phyloP scores from a whole-genome alignment of 1,139 yeast species.

The Yamadazyma triangularis region DNA sequence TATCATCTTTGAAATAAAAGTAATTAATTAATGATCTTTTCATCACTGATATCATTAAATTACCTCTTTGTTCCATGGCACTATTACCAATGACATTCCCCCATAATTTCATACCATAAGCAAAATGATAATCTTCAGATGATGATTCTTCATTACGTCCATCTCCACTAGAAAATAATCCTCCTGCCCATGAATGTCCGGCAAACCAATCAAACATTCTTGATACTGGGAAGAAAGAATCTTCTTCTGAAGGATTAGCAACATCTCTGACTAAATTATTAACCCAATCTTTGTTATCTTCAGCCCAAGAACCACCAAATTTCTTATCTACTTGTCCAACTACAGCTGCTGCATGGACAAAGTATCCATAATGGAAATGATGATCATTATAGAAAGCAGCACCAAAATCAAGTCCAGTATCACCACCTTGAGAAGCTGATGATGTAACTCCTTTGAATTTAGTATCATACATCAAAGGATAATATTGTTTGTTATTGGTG shows the following conservation, averaged over 20 bases:
- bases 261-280: constrained; percentile 63
- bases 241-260: constrained; percentile 64
- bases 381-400: constrained; percentile 72
- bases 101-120: constrained; percentile 82
- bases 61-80: constrained; percentile 75
- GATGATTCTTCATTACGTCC: constrained; percentile 80
- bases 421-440: constrained; percentile 49
- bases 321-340: constrained; percentile 61
- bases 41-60: constrained; percentile 66
- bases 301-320: constrained; percentile 63
- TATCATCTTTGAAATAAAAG: constrained; percentile 53
- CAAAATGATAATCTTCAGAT: constrained; percentile 77
- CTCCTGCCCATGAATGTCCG: constrained; percentile 87
- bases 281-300: constrained; percentile 43
- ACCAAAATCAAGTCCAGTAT: constrained; percentile 47
- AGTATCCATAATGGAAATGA: constrained; percentile 80
- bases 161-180: constrained; percentile 64
- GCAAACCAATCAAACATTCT: constrained; percentile 77
- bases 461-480: constrained; percentile 68
- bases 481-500: constrained; percentile 46
- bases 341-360: constrained; percentile 73
- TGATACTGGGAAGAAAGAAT: constrained; percentile 67
- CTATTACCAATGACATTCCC: constrained; percentile 66
- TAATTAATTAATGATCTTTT: constrained; percentile 59
- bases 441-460: constrained; percentile 67